A percentile compares a stretch with the other conserved stretches of the same genome.
Evolutionary conservation across 176 grass and related monocot genomes (phyloP).

Genomic region (Oryza australiensis): DNA sequence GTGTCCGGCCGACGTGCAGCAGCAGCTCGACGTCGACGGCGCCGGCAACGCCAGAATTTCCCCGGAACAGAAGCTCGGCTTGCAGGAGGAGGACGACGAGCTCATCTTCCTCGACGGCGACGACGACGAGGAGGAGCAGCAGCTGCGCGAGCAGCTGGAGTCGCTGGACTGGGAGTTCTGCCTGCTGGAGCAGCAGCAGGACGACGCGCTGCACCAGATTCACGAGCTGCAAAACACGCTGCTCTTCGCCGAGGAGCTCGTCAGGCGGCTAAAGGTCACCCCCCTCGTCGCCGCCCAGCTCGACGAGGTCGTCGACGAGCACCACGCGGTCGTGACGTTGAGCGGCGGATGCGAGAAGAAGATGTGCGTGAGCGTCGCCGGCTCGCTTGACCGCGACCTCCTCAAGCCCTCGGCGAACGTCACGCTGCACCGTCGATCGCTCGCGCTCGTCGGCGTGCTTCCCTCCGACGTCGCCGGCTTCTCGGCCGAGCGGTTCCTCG

Average conservation of each 20-base stretch:
- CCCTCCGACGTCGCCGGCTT: neutral
- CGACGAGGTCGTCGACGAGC: neutral
- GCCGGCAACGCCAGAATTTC: neutral
- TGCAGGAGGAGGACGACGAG: neutral
- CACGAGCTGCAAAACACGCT: no score
- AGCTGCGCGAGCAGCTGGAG: neutral
- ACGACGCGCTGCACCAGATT: neutral
- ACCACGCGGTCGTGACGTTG: conserved; percentile 10
- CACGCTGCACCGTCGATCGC: neutral
- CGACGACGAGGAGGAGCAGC: neutral
- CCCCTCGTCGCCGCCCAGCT: conserved; percentile 8
- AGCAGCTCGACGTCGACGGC: neutral
- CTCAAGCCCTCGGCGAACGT: conserved; percentile 25
- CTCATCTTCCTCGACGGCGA: neutral
- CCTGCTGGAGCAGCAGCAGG: neutral
- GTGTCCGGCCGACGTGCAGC: no score
- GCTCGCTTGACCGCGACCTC: neutral
- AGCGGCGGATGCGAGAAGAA: fast-evolving
- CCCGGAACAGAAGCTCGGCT: neutral
- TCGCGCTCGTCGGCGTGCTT: neutral
- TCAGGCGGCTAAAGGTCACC: neutral
- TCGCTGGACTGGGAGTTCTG: neutral
- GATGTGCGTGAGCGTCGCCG: neutral
- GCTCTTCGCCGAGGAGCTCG: neutral
- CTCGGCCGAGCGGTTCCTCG: neutral